Evolutionary conservation across 1,284 basidiomycete species (phyloP).

Genomic region (Entoloma clypeatum): DNA sequence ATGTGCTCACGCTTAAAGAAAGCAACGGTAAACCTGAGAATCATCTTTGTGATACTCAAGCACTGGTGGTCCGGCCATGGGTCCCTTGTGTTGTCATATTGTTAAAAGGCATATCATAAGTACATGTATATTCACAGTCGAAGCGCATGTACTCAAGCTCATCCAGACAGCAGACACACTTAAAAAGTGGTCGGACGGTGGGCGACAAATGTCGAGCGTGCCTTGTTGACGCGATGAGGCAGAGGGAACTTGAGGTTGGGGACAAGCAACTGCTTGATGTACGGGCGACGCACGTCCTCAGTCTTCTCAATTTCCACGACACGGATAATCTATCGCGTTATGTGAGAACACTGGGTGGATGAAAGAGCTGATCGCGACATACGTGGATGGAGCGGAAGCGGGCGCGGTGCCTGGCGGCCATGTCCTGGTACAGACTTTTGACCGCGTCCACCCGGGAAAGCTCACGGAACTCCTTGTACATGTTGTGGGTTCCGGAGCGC

Average conservation of each 20-base stretch:
- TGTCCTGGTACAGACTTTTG: conserved; percentile 98
- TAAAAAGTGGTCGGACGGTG: conserved; percentile 69
- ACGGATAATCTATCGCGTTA: conserved; percentile 72
- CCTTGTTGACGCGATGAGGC: conserved; percentile 83
- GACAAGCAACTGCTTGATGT: conserved; percentile 94
- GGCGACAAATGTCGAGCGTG: conserved; percentile 71
- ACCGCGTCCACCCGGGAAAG: conserved; percentile 94
- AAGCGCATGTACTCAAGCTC: too few relatives aligned
- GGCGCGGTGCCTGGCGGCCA: conserved; percentile 98
- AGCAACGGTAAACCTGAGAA: too few relatives aligned
- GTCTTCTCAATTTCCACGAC: conserved; percentile 93
- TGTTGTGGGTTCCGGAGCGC: conserved; percentile 96
- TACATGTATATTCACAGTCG: conserved; percentile 2
- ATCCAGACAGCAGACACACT: conserved; percentile 12
- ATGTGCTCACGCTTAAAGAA: too few relatives aligned
- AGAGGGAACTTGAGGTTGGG: conserved; percentile 97
- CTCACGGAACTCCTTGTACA: conserved; percentile 98
- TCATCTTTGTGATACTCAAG: too few relatives aligned
- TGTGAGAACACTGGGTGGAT: conserved; percentile 6
- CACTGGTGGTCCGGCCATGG: too few relatives aligned
- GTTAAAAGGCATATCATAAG: conserved; percentile 3
- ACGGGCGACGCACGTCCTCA: conserved; percentile 89
- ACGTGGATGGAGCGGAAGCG: conserved; percentile 99
- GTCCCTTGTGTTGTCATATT: too few relatives aligned
- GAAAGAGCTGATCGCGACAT: conserved; percentile 28